Evolutionary conservation across 2,329 filamentous ascomycete genomes (phyloP).

Genomic region (Cladosporium sp.): DNA sequence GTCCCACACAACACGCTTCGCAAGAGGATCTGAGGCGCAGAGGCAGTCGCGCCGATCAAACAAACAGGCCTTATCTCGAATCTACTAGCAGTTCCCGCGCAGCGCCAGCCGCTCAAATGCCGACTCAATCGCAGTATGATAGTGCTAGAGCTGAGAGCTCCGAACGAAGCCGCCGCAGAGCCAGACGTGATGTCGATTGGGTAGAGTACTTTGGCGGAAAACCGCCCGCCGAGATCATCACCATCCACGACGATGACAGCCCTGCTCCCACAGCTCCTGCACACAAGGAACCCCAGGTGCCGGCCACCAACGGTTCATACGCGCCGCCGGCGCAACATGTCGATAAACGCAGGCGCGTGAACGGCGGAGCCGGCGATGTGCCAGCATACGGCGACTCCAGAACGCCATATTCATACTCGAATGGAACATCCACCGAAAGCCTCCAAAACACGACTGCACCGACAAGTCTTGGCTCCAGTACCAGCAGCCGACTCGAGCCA

Average conservation of each 20-base stretch:
- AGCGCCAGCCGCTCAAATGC: constrained; percentile 13
- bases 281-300: constrained; percentile 8
- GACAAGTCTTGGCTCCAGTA: constrained; percentile 73
- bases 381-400: constrained; percentile 42
- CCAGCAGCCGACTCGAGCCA: constrained; percentile 60
- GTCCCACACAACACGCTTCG: constrained; percentile 16
- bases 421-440: constrained; percentile 49
- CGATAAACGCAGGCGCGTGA: constrained; percentile 71
- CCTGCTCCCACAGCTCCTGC: constrained; percentile 21
- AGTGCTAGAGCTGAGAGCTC: constrained; percentile 4
- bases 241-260: constrained; percentile 47
- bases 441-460: constrained; percentile 69
- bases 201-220: constrained; percentile 33
- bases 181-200: constrained; percentile 32
- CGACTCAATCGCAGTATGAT: background rate
- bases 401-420: constrained; percentile 67
- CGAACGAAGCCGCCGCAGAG: constrained; percentile 18
- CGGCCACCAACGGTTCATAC: constrained; percentile 11
- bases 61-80: constrained; percentile 14
- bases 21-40: constrained; percentile 26
- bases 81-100: constrained; percentile 8
- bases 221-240: constrained; percentile 46
- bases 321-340: constrained; percentile 45
- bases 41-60: constrained; percentile 24
- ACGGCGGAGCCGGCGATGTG: constrained; percentile 22